Conservation (phyloP, 345 rosid genomes). For the Acer yangbiense region DNA sequence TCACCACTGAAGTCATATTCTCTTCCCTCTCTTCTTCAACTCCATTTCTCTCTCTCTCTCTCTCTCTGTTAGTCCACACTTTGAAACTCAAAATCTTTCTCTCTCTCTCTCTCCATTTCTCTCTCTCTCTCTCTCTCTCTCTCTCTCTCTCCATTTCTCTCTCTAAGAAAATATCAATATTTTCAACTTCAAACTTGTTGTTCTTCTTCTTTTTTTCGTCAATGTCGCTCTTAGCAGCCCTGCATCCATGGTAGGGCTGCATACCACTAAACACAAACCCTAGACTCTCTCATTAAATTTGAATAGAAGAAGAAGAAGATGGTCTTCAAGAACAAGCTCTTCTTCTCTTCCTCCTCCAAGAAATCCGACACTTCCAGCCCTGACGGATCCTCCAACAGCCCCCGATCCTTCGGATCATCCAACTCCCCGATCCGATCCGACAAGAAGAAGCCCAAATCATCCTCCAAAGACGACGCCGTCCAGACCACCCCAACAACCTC, state of each 20-base stretch:
- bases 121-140: neutral
- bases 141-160: neutral
- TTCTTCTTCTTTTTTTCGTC: no score
- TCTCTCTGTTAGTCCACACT: neutral
- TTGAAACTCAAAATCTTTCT: no score
- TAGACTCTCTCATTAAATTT: no score
- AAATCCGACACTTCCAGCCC: constrained; percentile 88
- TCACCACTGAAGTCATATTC: constrained; percentile 15
- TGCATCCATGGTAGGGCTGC: no score
- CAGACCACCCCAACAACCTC: constrained; percentile 24
- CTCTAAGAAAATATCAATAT: neutral
- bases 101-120: neutral
- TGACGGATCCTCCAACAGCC: constrained; percentile 86
- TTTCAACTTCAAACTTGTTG: no score
- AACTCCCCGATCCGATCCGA: constrained; percentile 89
- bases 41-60: neutral
- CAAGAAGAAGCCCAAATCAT: constrained; percentile 77
- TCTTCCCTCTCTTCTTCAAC: constrained; percentile 8
- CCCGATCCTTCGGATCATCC: constrained; percentile 87
- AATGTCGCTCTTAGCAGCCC: no score
- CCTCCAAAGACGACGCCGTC: constrained; percentile 49
- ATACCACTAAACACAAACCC: no score
- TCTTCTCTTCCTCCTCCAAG: constrained; percentile 91
- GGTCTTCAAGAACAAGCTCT: constrained; percentile 96
- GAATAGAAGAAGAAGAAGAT: constrained; percentile 28